Evolutionary conservation across 1,284 basidiomycete genomes (phyloP).

Genomic region (Moesziomyces sp.): DNA sequence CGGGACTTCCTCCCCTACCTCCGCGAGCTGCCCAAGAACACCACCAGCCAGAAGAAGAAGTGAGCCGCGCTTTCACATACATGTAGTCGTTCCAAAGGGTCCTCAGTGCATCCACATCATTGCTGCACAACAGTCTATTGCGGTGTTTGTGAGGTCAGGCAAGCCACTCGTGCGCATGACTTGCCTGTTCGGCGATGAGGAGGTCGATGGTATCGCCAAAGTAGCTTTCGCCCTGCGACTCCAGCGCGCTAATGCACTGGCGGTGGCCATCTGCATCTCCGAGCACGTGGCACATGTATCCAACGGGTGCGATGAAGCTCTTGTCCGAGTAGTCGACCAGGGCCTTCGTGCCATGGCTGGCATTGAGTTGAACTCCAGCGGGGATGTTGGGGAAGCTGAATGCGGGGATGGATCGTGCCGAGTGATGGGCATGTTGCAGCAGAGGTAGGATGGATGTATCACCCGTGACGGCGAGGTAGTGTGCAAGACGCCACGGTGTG

Average conservation of each 20-base stretch:
- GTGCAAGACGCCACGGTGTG: slow-evolving; percentile 60
- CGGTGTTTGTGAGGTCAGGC: background rate
- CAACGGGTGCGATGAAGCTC: slow-evolving; percentile 60
- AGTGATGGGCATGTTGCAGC: slow-evolving; percentile 45
- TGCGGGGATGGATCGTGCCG: slow-evolving; percentile 6
- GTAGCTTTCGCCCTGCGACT: slow-evolving; percentile 40
- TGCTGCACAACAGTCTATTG: slow-evolving; percentile 1
- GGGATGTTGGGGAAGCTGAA: slow-evolving; percentile 54
- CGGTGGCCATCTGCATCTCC: slow-evolving; percentile 41
- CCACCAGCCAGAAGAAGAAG: slow-evolving; percentile 74
- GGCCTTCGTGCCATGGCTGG: slow-evolving; percentile 13
- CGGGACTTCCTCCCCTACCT: slow-evolving; percentile 90
- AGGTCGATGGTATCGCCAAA: slow-evolving; percentile 64
- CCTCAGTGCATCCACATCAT: too few relatives aligned
- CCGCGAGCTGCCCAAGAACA: slow-evolving; percentile 81
- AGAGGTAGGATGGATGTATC: slow-evolving; percentile 53
- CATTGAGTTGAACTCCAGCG: slow-evolving; percentile 43
- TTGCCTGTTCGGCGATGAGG: slow-evolving; percentile 57
- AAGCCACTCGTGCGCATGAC: slow-evolving; percentile 47
- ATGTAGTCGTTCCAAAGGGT: background rate
- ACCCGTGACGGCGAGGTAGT: slow-evolving; percentile 56
- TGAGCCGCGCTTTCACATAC: slow-evolving; percentile 5
- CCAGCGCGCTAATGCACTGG: slow-evolving; percentile 40
- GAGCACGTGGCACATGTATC: slow-evolving; percentile 54
- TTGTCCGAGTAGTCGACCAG: slow-evolving; percentile 58